phyloP scores from a whole-genome alignment of 352 stramenopile species.

The Pythium utonaiense region DNA sequence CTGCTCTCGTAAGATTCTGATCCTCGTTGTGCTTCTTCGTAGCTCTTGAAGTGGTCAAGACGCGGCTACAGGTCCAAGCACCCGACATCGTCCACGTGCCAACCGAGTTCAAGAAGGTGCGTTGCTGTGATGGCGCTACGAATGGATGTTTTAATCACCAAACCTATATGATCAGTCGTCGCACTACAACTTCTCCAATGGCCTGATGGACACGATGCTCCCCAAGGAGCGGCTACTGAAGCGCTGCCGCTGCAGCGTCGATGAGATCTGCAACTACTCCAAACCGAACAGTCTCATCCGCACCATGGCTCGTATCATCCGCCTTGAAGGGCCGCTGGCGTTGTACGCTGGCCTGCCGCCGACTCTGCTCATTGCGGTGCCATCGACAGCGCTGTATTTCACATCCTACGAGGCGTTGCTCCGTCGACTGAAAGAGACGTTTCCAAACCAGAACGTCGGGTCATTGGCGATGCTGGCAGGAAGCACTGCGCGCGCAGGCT shows the following conservation, averaged over 20 bases:
- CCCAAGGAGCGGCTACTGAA: slow-evolving; percentile 55
- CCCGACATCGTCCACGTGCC: slow-evolving; percentile 49
- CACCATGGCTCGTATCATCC: slow-evolving; percentile 63
- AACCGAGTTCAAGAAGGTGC: slow-evolving; percentile 45
- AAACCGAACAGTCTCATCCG: slow-evolving; percentile 52
- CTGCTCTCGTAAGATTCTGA: neutral
- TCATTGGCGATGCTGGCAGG: slow-evolving; percentile 51
- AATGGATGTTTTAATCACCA: no score
- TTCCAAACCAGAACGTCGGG: slow-evolving; percentile 38
- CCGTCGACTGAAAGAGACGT: slow-evolving; percentile 28
- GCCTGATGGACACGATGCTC: slow-evolving; percentile 79
- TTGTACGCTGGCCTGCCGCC: slow-evolving; percentile 83
- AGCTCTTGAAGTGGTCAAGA: slow-evolving; percentile 87
- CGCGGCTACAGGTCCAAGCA: slow-evolving; percentile 70
- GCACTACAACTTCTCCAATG: slow-evolving; percentile 79
- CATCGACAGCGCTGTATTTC: slow-evolving; percentile 94
- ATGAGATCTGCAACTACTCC: slow-evolving; percentile 37
- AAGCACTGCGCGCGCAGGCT: slow-evolving; percentile 39
- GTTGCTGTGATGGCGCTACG: neutral
- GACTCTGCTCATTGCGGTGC: slow-evolving; percentile 90
- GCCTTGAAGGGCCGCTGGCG: slow-evolving; percentile 53
- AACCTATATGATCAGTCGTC: no score
- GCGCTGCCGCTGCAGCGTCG: slow-evolving; percentile 44
- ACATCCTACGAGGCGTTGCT: slow-evolving; percentile 88
- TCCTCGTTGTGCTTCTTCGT: slow-evolving; percentile 5